Evolutionary conservation across 441 rosid genomes (phyloP), one percentile per base, ranked within the genome.

Genomic region (Arabidopsis hybrid): DNA sequence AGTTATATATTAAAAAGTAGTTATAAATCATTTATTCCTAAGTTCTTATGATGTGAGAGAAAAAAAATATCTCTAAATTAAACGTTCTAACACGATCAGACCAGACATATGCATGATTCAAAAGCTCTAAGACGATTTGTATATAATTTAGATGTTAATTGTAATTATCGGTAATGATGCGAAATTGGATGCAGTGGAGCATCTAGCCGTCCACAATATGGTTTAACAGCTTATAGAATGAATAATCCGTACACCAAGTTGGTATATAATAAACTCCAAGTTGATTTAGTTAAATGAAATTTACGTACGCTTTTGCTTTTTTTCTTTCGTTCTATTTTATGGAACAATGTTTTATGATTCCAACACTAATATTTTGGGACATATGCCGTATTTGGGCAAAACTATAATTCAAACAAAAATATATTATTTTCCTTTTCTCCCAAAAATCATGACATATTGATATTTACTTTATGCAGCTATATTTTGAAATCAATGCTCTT

Each of bases 351-450:
- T 69, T 56, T 38, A n/a, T 63, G 52, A 69, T 76, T 55, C 79
- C 46, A 63, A 14, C 47, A 39, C 67, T 26, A 55, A 17, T 57
- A 47, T 18, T 36, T 46, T 55, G 60, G 65, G 75, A 49, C 42
- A 63, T 69, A 69, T 70, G 71, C 67, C 75, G 21, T 49, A 64
- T 76, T 76, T 76, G 80, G 80, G 49, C 40, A 76, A 76, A 49
- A 57, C 80, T 65, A 76, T 50, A 71, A 65, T 71, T 76, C 71
- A 63, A 17, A 12, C 0, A 46, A 55, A 52, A 55, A n/a, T 7
- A 6, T 4, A 7, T 4, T 16, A 18, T n/a, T 60, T 18, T 5
- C 45, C 2, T 3, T 43, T 39, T 29, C 50, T 39, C 56, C 10
- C 7, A 47, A 16, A 3, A 47, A 16, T 47, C 9, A 50, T 50